Percentiles rank a stretch among this genome's conserved stretches.
These are phyloP conservation scores for Anisodus acutangulus DNA, from an alignment of 257 asterid genomes.

Conservation along the genomic window DNA sequence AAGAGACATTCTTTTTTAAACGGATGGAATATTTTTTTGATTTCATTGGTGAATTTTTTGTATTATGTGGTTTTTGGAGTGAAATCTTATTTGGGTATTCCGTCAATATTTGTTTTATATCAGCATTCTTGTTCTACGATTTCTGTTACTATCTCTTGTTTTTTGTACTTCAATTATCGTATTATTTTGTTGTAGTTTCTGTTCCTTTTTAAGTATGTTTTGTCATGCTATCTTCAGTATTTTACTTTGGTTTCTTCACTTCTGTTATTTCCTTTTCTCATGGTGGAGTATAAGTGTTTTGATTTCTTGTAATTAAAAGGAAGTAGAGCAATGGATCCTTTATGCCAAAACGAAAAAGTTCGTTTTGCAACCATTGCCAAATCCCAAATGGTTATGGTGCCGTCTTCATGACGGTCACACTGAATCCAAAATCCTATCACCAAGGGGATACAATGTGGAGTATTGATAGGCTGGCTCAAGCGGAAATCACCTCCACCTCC, in stretches of 20 bases:
- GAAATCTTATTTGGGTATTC: not conserved
- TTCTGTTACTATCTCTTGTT: too few species aligned
- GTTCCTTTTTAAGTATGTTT: too few species aligned
- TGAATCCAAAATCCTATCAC: not conserved
- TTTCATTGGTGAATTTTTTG: not conserved
- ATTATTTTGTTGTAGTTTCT: too few species aligned
- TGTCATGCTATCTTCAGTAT: too few species aligned
- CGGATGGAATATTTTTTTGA: too few species aligned
- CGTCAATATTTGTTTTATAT: not conserved
- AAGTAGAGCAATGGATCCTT: not conserved
- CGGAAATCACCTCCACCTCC: constrained; percentile 12
- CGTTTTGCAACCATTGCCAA: not conserved
- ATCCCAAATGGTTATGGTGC: not conserved
- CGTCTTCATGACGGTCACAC: not conserved
- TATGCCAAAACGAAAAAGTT: not conserved
- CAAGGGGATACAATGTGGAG: not conserved
- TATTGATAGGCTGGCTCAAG: not conserved
- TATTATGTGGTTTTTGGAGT: not conserved
- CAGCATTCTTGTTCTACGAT: not conserved
- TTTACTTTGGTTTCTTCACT: too few species aligned
- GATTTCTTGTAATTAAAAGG: not conserved
- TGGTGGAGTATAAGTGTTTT: too few species aligned
- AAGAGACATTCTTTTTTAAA: too few species aligned
- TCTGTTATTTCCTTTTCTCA: too few species aligned
- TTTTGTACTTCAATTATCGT: too few species aligned